Base-by-base conservation (phyloP, 2,329 filamentous ascomycete genomes). In the Venturia asperata region DNA sequence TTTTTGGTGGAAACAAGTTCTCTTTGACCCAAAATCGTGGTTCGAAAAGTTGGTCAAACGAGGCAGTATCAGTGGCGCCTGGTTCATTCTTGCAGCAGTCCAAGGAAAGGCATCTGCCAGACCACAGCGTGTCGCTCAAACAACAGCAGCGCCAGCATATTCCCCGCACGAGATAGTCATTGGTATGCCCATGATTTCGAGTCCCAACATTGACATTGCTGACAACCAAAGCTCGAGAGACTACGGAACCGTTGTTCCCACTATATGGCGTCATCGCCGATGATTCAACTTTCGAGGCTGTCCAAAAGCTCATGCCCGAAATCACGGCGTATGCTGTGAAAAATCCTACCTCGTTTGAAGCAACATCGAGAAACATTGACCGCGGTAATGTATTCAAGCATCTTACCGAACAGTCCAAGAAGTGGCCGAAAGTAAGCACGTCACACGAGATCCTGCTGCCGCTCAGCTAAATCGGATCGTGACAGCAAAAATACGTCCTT, bases 401-500 rank as follows among this genome's bases (percentile, higher is more conserved):
- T 27, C 61, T 65, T 1, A 55, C n/a, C 11, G 27, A 62, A 41
- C 64, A 65, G 37, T 30, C 21, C 42, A 55, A 45, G 34, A 43
- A 30, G 21, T 65, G 64, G 27, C 64, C 64, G 9, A 27, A 52
- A 10, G 47, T 52, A 52, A 30, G 47, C 7, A 15, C 21, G 30
- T 34, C 6, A 34, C 24, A 19, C 13, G 5, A 45, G 42, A 7
- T 2, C 19, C 19, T 45, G 42, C 42, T 19, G 42, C 42, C 5
- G 47, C 47, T 52, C 24, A 52, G 24, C 47, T 45, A 19, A 45
- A 19, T 2, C 1, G 15, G 45, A 47, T 47, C n/a, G 45, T 27
- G 21, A 52, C 11, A 65, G 24, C 64, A 65, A 58, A 65, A 65
- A 49, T 65, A 34, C 43, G 64, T 63, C 9, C 58, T 65, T 15